These are phyloP conservation scores for Plectosphaerella cucumerina DNA, from an alignment of 2,329 filamentous ascomycete genomes.

Conservation along the genomic window DNA sequence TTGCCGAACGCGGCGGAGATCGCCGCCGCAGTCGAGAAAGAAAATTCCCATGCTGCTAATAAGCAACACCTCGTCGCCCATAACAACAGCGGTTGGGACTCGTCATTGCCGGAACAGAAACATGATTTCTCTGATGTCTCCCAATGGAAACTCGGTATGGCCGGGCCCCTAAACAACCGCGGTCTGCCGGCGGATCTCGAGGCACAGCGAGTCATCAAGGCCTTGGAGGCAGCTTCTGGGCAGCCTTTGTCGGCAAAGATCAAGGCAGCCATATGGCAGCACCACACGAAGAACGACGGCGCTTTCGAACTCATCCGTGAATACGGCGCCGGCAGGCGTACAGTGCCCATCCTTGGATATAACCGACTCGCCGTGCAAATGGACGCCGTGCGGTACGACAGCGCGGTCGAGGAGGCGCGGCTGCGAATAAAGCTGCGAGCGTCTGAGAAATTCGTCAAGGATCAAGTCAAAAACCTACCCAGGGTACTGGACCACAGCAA, in stretches of 20 bases:
- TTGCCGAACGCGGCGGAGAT: too few species aligned
- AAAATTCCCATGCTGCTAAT: too few species aligned
- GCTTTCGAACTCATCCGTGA: conserved; percentile 8
- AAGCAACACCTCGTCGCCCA: too few species aligned
- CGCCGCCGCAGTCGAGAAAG: too few species aligned
- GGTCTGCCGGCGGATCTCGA: not conserved
- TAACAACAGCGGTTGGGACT: too few species aligned
- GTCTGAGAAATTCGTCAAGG: not conserved
- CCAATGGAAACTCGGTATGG: not conserved
- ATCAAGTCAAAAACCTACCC: too few species aligned
- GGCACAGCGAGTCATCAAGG: too few species aligned
- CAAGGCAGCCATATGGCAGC: conserved; percentile 6
- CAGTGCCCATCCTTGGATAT: conserved; percentile 7
- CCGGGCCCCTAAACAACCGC: not conserved
- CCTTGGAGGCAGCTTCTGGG: too few species aligned
- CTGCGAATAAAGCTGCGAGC: conserved; percentile 1
- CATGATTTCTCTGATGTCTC: too few species aligned
- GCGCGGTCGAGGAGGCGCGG: conserved; percentile 8
- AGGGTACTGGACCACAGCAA: too few species aligned
- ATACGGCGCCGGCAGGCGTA: conserved; percentile 8
- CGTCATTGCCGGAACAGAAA: too few species aligned
- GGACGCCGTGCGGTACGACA: conserved; percentile 7
- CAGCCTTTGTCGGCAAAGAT: not conserved
- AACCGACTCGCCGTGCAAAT: conserved; percentile 10
- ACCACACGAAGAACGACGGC: conserved; percentile 10